phyloP scores from a whole-genome alignment of 2,329 filamentous ascomycete species.

The Calcarisporium arbuscula region DNA sequence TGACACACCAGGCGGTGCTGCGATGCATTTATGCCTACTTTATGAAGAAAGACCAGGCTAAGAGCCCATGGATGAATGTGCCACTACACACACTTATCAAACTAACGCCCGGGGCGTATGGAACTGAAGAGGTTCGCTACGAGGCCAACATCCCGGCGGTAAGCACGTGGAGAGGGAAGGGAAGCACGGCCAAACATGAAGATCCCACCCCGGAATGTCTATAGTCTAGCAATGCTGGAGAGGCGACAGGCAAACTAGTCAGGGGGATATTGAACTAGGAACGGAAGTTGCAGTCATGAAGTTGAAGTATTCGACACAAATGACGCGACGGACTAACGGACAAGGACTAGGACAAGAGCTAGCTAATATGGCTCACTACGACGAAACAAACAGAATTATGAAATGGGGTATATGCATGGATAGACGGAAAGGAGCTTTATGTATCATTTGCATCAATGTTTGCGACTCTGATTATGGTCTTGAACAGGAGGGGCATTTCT shows the following conservation, averaged over 20 bases:
- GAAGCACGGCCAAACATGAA: constrained; percentile 84
- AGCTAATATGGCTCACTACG: too few species aligned
- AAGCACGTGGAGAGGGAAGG: constrained; percentile 93
- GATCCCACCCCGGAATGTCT: constrained; percentile 40
- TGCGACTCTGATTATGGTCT: too few species aligned
- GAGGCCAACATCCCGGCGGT: constrained; percentile 92
- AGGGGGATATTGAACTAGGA: neutral
- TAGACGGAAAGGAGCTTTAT: too few species aligned
- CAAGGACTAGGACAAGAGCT: too few species aligned
- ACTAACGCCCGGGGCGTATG: constrained; percentile 88
- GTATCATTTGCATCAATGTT: too few species aligned
- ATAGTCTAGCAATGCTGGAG: constrained; percentile 11
- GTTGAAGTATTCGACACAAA: too few species aligned
- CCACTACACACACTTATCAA: constrained; percentile 95
- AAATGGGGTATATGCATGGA: too few species aligned
- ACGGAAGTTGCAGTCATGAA: neutral
- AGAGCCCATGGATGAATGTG: constrained; percentile 97
- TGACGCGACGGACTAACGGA: too few species aligned
- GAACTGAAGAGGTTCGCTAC: constrained; percentile 81
- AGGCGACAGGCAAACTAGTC: neutral
- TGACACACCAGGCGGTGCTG: constrained; percentile 94
- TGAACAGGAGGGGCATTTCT: too few species aligned
- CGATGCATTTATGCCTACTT: constrained; percentile 99
- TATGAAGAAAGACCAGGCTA: constrained; percentile 90
- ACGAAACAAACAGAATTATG: too few species aligned